Percentiles rank a stretch among this genome's conserved stretches.
Conservation (phyloP, 2,329 filamentous ascomycete genomes). For the Fusarium penzigii region DNA sequence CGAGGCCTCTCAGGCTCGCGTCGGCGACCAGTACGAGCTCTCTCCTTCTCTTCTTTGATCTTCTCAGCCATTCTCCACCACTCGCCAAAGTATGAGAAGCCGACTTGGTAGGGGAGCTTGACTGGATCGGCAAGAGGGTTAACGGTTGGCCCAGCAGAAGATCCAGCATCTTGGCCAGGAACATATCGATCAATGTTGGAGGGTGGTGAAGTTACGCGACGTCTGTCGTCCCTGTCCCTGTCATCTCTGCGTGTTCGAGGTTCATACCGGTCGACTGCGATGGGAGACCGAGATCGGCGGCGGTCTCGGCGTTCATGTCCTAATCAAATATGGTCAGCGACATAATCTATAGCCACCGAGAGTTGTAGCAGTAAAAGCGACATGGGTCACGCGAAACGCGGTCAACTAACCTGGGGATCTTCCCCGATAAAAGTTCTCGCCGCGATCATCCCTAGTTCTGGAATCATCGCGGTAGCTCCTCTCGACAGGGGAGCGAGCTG, state of each 20-base stretch:
- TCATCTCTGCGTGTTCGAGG: constrained; percentile 71
- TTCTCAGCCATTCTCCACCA: constrained; percentile 84
- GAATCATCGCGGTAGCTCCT: constrained; percentile 56
- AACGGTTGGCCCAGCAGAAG: constrained; percentile 40
- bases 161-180: constrained; percentile 65
- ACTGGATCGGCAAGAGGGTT: constrained; percentile 75
- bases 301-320: constrained; percentile 61
- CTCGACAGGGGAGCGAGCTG: constrained; percentile 54
- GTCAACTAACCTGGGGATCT: constrained; percentile 68
- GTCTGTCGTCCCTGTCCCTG: constrained; percentile 61
- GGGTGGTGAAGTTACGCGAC: constrained; percentile 61
- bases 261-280: constrained; percentile 74
- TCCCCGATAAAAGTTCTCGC: constrained; percentile 64
- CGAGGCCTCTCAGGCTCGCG: constrained; percentile 64
- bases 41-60: constrained; percentile 80
- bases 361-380: neutral
- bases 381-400: neutral
- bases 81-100: constrained; percentile 83
- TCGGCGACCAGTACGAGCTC: constrained; percentile 67
- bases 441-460: constrained; percentile 50
- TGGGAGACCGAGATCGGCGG: constrained; percentile 70
- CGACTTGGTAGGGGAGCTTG: constrained; percentile 75
- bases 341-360: neutral
- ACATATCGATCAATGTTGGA: constrained; percentile 84
- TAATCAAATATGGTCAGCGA: constrained; percentile 28